Evolutionary conservation across 179 eudicot genomes (phyloP).

Genomic region (Amaranthus tricolor): DNA sequence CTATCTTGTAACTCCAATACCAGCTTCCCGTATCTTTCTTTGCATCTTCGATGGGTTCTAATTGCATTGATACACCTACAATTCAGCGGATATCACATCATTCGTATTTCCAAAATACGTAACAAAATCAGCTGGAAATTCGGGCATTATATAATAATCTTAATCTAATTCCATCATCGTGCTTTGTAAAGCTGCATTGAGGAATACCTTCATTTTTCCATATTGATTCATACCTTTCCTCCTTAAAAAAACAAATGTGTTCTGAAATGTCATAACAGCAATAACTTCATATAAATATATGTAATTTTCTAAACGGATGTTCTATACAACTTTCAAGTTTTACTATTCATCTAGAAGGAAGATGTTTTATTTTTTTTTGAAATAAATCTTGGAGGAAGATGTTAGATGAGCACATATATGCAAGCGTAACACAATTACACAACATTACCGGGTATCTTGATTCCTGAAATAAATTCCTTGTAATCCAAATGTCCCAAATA

Average conservation of each 20-base stretch:
- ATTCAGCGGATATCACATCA: neutral
- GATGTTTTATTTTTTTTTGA: no score
- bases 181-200: neutral
- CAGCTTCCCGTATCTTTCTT: conserved; percentile 86
- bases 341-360: no score
- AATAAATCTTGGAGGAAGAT: neutral
- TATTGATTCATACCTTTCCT: no score
- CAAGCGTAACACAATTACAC: neutral
- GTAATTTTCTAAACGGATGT: neutral
- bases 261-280: neutral
- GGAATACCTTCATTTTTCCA: neutral
- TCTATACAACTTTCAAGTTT: no score
- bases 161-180: neutral
- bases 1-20: conserved; percentile 81
- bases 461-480: no score
- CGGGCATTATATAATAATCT: neutral
- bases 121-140: neutral
- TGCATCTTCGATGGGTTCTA: conserved; percentile 56
- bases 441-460: neutral
- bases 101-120: neutral
- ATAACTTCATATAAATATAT: neutral
- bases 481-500: neutral
- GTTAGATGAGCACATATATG: conserved; percentile 7
- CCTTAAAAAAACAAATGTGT: neutral
- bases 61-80: conserved; percentile 64